Evolutionary conservation across 2,329 filamentous ascomycete species (phyloP), one percentile per base, ranked within the genome.

Genomic region (Alternaria consortialis): DNA sequence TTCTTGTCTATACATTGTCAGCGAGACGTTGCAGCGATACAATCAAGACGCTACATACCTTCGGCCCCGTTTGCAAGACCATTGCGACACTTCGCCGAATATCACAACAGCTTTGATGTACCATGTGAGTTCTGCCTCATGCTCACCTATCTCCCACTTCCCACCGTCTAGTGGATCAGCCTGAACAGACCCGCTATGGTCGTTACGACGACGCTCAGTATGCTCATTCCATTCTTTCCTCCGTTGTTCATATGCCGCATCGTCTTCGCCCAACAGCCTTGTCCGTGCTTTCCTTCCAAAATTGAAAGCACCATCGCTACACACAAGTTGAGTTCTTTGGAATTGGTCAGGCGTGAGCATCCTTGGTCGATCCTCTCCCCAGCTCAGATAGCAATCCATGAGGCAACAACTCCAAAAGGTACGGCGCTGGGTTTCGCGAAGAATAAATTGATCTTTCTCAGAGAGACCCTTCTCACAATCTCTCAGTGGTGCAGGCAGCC

Each of bases 331-430:
- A 20, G 91, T 87, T 34, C 84, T 54, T 17, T 63, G 82, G 7
- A 91, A 76, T 58, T 90, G 86, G 4, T 87, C 82, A 1, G 86
- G 79, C 37, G 84, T 82, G 43, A 92, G 83, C 70, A 87, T 88
- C 13, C 85, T 83, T 1, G 86, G 83, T 23, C 89, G 83, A 53
- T 87, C 84, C 63, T 86, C 86, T 20, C 89, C 89, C 67, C 86
- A 88, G 36, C 88, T 86, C 25, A 92, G 79, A 75, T 91, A 86
- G 3, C 89, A 86, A 73, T 93, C 90, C 67, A 93, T 82, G 53
- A 92, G 88, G 60, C 91, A 88, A 70, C 90, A 91, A 67, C 90
- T 91, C 81, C 90, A 92, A 81, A 92, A 90, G 0, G 90, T 91
- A 7, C 91, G 85, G 27, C 90, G 83, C 61, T 84, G 82, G 12